Conservation (phyloP, 306 rosid species). For the Vigna reflexopilosa region DNA sequence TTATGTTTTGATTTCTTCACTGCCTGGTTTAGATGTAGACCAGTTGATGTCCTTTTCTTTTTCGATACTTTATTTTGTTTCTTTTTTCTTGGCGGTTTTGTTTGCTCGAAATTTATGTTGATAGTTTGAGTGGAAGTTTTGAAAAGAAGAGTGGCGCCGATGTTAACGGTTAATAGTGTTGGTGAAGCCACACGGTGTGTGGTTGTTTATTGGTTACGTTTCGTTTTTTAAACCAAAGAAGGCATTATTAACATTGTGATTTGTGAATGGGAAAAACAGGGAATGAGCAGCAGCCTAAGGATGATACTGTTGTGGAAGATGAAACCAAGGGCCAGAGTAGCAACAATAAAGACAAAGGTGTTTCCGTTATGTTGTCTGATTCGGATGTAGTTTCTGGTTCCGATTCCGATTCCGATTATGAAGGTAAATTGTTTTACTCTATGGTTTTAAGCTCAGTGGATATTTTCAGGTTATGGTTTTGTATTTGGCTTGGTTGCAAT, state of each 20-base stretch:
- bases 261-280: slow-evolving; percentile 24
- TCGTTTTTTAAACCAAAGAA: background rate
- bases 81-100: background rate
- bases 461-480: slow-evolving; percentile 22
- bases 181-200: background rate
- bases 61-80: background rate
- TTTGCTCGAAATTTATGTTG: background rate
- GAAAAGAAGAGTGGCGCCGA: background rate
- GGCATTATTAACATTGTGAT: slow-evolving; percentile 3
- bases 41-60: background rate
- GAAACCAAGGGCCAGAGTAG: slow-evolving; percentile 7
- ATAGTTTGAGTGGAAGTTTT: background rate
- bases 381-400: slow-evolving; percentile 27
- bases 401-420: slow-evolving; percentile 30
- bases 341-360: slow-evolving; percentile 36
- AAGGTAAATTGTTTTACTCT: slow-evolving; percentile 23
- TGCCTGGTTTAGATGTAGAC: background rate
- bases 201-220: background rate
- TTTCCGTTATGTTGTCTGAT: background rate
- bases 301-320: slow-evolving; percentile 14
- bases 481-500: background rate
- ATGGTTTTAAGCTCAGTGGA: slow-evolving; percentile 14
- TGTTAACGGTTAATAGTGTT: slow-evolving; percentile 27
- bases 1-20: background rate
- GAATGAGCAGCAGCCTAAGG: slow-evolving; percentile 40